Conservation (phyloP, 441 rosid species). For the Eruca vesicaria region DNA sequence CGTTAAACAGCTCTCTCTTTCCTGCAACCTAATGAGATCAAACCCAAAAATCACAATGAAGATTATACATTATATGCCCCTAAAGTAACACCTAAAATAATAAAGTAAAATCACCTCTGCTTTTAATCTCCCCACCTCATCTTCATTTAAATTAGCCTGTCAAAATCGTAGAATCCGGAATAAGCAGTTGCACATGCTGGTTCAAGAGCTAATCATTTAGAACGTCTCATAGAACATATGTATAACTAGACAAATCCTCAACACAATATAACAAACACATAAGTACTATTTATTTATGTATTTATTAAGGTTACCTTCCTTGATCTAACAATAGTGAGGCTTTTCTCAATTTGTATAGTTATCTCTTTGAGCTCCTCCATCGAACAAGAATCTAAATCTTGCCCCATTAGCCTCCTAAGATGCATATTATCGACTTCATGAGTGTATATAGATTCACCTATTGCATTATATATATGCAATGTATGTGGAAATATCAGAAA, state of each 20-base stretch:
- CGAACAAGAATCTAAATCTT: slow-evolving; percentile 39
- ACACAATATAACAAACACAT: background rate
- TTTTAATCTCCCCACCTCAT: slow-evolving; percentile 45
- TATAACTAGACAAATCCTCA: background rate
- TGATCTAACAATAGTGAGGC: slow-evolving; percentile 50
- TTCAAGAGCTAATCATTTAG: background rate
- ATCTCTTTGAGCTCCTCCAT: slow-evolving; percentile 47
- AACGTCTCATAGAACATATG: background rate
- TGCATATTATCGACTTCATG: background rate
- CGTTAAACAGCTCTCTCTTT: slow-evolving; percentile 34
- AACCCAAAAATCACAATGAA: background rate
- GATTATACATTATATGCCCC: background rate
- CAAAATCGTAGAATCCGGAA: background rate
- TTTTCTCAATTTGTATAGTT: slow-evolving; percentile 41
- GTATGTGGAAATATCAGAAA: background rate
- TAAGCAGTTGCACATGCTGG: background rate
- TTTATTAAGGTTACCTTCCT: slow-evolving; percentile 46
- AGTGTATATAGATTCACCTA: background rate
- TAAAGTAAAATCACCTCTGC: slow-evolving; percentile 39
- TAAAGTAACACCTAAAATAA: background rate
- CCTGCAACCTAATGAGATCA: slow-evolving; percentile 32
- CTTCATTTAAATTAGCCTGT: slow-evolving; percentile 46
- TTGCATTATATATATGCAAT: background rate
- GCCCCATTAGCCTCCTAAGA: slow-evolving; percentile 55
- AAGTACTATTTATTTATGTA: background rate